A percentile compares a stretch with the other conserved stretches of the same genome.
phyloP scores from a whole-genome alignment of 139 green algal species.

The Asterochloris erici region DNA sequence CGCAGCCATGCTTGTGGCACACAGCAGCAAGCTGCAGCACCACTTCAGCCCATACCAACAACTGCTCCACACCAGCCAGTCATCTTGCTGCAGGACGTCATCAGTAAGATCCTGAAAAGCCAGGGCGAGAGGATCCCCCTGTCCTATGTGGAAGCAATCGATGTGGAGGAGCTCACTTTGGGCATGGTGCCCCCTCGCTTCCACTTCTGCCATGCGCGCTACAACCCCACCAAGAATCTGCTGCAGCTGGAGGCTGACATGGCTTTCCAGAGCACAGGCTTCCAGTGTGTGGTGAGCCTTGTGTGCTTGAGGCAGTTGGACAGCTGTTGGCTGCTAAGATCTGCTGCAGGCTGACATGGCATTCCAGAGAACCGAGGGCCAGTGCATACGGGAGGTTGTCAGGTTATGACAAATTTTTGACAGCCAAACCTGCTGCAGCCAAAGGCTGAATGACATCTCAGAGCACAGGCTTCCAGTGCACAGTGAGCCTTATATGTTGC shows the following conservation, averaged over 20 bases:
- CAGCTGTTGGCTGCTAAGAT: too few species aligned
- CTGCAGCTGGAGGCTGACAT: constrained; percentile 27
- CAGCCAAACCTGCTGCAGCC: too few species aligned
- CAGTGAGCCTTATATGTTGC: too few species aligned
- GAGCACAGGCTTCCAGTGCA: too few species aligned
- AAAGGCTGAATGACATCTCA: too few species aligned
- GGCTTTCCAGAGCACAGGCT: constrained; percentile 21
- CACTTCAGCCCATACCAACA: neutral
- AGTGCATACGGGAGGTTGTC: too few species aligned
- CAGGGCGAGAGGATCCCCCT: constrained; percentile 12
- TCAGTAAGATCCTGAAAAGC: constrained; percentile 17
- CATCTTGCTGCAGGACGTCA: constrained; percentile 10
- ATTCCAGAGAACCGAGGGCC: too few species aligned
- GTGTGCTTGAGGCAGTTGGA: too few species aligned
- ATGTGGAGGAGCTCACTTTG: constrained; percentile 21
- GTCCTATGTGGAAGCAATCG: constrained; percentile 20
- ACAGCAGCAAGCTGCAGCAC: too few species aligned
- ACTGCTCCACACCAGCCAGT: neutral
- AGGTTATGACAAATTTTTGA: too few species aligned
- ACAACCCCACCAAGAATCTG: constrained; percentile 19
- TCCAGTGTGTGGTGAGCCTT: constrained; percentile 19
- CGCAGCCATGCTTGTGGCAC: too few species aligned
- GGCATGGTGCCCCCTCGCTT: constrained; percentile 24
- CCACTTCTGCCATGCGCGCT: constrained; percentile 25
- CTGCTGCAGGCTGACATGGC: too few species aligned